Evolutionary conservation across 1,284 basidiomycete species (phyloP).

Genomic region (Phellopilus nigrolimitatus): DNA sequence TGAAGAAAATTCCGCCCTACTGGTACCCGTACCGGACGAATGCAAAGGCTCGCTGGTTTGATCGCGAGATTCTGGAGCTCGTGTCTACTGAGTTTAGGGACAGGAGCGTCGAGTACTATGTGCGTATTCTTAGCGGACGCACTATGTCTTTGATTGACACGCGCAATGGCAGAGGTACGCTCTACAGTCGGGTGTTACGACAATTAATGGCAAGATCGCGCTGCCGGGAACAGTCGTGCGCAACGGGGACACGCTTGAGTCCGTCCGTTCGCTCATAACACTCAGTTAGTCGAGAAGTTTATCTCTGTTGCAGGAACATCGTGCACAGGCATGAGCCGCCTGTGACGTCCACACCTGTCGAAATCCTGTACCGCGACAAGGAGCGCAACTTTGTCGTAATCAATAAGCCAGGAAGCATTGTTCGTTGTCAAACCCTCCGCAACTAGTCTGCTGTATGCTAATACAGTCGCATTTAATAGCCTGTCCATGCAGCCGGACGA

Average conservation of each 20-base stretch:
- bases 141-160: slow-evolving; percentile 15
- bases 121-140: slow-evolving; percentile 39
- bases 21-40: slow-evolving; percentile 87
- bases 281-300: background rate
- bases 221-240: slow-evolving; percentile 75
- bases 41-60: slow-evolving; percentile 88
- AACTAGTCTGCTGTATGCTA: slow-evolving; percentile 4
- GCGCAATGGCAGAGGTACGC: slow-evolving; percentile 68
- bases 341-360: slow-evolving; percentile 82
- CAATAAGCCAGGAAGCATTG: slow-evolving; percentile 92
- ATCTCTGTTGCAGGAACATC: slow-evolving; percentile 60
- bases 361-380: slow-evolving; percentile 74
- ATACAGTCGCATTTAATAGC: slow-evolving; percentile 40
- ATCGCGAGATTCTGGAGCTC: slow-evolving; percentile 80
- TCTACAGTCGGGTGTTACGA: slow-evolving; percentile 90
- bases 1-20: slow-evolving; percentile 71
- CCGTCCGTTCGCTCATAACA: slow-evolving; percentile 28
- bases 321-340: slow-evolving; percentile 97
- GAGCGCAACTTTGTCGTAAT: slow-evolving; percentile 86
- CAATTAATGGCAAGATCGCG: slow-evolving; percentile 84
- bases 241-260: slow-evolving; percentile 92
- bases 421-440: slow-evolving; percentile 28
- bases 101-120: slow-evolving; percentile 89
- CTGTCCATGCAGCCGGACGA: slow-evolving; percentile 85
- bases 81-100: slow-evolving; percentile 89